Conservation (phyloP, 1,284 basidiomycete species). For the Fomitiporia mediterranea region DNA sequence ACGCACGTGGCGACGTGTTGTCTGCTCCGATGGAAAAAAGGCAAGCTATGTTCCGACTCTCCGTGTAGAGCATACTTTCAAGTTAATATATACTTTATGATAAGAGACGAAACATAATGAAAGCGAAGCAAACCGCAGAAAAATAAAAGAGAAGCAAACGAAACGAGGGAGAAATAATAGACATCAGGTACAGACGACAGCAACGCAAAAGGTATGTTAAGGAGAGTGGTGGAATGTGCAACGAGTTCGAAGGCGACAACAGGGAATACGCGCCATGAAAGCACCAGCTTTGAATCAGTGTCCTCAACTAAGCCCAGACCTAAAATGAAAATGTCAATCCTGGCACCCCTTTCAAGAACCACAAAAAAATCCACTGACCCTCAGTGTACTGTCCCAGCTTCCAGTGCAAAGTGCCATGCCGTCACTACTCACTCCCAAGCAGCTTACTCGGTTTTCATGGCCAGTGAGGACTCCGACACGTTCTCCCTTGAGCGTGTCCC, state of each 20-base stretch:
- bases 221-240: conserved; percentile 19
- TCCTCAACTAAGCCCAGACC: conserved; percentile 40
- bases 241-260: conserved; percentile 5
- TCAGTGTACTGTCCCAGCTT: conserved; percentile 94
- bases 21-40: background rate
- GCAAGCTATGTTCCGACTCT: conserved; percentile 3
- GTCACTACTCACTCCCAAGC: conserved; percentile 92
- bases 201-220: conserved; percentile 27
- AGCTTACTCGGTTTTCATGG: conserved; percentile 97
- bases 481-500: conserved; percentile 98
- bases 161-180: conserved; percentile 44
- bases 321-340: conserved; percentile 21
- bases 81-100: conserved; percentile 17
- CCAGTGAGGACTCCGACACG: conserved; percentile 95
- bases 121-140: conserved; percentile 24
- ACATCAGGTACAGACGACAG: conserved; percentile 31
- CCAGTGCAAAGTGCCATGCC: conserved; percentile 99
- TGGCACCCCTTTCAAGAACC: background rate
- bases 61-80: conserved; percentile 5
- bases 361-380: conserved; percentile 53
- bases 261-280: conserved; percentile 2
- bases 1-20: background rate
- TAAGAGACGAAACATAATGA: conserved; percentile 15
- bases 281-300: background rate
- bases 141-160: conserved; percentile 34